Evolutionary conservation across 2,329 filamentous ascomycete species (phyloP).

Genomic region (Pestalotiopsis sp.): DNA sequence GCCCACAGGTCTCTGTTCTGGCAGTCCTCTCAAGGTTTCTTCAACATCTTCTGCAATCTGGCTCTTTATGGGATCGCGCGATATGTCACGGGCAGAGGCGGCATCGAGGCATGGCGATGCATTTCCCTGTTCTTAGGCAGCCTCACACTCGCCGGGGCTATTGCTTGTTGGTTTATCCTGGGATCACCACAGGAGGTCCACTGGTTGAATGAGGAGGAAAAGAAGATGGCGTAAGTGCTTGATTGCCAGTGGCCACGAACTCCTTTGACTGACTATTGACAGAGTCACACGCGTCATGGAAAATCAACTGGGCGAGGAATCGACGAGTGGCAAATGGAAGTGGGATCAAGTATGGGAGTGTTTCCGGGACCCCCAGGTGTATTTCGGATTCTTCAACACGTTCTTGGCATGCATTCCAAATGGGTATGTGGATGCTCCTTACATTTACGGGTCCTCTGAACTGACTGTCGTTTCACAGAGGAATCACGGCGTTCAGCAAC

Average conservation of each 20-base stretch:
- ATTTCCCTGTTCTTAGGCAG: slow-evolving; percentile 30
- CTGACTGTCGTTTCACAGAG: background rate
- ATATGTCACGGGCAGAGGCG: slow-evolving; percentile 21
- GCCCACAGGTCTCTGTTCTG: slow-evolving; percentile 30
- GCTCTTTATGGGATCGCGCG: slow-evolving; percentile 27
- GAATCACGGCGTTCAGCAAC: slow-evolving; percentile 16
- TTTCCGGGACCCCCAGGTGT: slow-evolving; percentile 32
- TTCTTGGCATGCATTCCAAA: slow-evolving; percentile 33
- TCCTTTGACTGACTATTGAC: background rate
- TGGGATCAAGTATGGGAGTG: slow-evolving; percentile 28
- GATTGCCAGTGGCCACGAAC: background rate
- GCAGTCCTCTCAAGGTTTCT: slow-evolving; percentile 31
- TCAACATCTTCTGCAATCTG: slow-evolving; percentile 31
- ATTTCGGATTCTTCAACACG: slow-evolving; percentile 35
- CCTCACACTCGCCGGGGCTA: slow-evolving; percentile 24
- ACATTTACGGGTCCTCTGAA: background rate
- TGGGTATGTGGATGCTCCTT: slow-evolving; percentile 23
- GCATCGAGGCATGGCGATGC: slow-evolving; percentile 26
- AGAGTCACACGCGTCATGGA: slow-evolving; percentile 25
- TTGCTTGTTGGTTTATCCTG: slow-evolving; percentile 27
- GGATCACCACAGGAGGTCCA: slow-evolving; percentile 30
- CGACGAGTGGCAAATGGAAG: slow-evolving; percentile 26
- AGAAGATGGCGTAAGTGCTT: slow-evolving; percentile 22
- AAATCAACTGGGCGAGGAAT: slow-evolving; percentile 29
- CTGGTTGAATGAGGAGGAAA: slow-evolving; percentile 30